phyloP scores from a whole-genome alignment of 73 alveolate genomes.

The Diophrys sp. region DNA sequence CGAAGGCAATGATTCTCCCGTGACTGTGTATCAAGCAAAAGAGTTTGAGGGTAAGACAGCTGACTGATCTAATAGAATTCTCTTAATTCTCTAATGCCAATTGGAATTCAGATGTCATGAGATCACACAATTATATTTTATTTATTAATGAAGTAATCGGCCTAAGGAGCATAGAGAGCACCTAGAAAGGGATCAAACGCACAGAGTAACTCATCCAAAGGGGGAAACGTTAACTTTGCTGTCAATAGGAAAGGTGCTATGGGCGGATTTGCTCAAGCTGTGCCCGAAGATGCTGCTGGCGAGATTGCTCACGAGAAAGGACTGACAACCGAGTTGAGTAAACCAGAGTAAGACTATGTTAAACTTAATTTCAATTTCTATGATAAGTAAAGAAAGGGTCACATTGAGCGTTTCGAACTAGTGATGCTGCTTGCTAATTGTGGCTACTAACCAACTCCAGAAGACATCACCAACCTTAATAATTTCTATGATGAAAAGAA shows the following conservation, averaged over 20 bases:
- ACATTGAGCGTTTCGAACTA: conserved; percentile 45
- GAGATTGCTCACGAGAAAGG: neutral
- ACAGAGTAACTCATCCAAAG: too few species aligned
- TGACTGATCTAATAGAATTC: neutral
- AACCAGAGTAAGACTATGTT: conserved; percentile 24
- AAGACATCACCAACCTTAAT: conserved; percentile 17
- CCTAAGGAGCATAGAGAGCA: too few species aligned
- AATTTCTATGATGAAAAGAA: conserved; percentile 31
- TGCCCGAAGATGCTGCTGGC: neutral
- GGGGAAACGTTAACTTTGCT: too few species aligned
- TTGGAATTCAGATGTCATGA: neutral
- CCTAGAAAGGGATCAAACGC: too few species aligned
- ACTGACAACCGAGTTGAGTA: conserved; percentile 28
- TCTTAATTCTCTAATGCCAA: neutral
- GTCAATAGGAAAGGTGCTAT: too few species aligned
- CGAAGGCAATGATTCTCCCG: conserved; percentile 10
- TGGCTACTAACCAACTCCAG: conserved; percentile 30
- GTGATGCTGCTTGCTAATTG: conserved; percentile 42
- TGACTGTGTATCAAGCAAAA: conserved; percentile 9
- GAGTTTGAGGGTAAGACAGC: neutral
- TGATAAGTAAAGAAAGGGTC: conserved; percentile 35
- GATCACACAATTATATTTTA: too few species aligned
- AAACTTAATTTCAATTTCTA: conserved; percentile 36
- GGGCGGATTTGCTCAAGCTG: too few species aligned
- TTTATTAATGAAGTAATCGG: too few species aligned